Evolutionary conservation across 2,329 filamentous ascomycete genomes (phyloP).

Genomic region (Aspergillus neotritici): DNA sequence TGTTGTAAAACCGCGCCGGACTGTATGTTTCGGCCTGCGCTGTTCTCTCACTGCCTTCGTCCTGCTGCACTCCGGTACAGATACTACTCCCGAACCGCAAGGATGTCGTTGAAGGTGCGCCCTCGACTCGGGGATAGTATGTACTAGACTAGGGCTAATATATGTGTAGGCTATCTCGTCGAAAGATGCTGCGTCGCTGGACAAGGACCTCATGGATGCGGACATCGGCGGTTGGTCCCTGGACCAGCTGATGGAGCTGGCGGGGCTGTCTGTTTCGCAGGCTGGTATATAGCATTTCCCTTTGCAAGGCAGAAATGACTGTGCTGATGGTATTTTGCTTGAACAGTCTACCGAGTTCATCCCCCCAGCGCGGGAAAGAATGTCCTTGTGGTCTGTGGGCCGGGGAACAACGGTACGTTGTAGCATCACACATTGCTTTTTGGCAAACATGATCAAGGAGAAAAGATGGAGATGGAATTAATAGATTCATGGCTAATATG

Average conservation of each 20-base stretch:
- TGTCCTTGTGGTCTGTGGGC: slow-evolving; percentile 85
- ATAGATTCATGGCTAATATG: too few relatives aligned
- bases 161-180: slow-evolving; percentile 68
- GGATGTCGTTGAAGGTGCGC: slow-evolving; percentile 39
- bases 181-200: slow-evolving; percentile 80
- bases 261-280: slow-evolving; percentile 87
- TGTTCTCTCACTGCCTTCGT: slow-evolving; percentile 7
- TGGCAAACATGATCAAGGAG: background rate
- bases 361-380: slow-evolving; percentile 65
- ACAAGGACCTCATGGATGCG: slow-evolving; percentile 79
- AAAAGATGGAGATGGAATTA: background rate
- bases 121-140: background rate
- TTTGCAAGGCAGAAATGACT: background rate
- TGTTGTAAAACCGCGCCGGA: background rate
- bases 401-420: slow-evolving; percentile 57
- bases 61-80: slow-evolving; percentile 10
- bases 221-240: slow-evolving; percentile 75
- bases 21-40: slow-evolving; percentile 25
- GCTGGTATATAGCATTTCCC: slow-evolving; percentile 57
- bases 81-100: slow-evolving; percentile 27
- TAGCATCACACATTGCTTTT: background rate
- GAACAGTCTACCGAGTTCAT: slow-evolving; percentile 75
- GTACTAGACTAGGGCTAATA: too few relatives aligned
- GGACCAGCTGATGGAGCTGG: slow-evolving; percentile 95
- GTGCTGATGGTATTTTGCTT: slow-evolving; percentile 1